phyloP scores from a whole-genome alignment of 1,139 yeast species.

The Taphrina communis region DNA sequence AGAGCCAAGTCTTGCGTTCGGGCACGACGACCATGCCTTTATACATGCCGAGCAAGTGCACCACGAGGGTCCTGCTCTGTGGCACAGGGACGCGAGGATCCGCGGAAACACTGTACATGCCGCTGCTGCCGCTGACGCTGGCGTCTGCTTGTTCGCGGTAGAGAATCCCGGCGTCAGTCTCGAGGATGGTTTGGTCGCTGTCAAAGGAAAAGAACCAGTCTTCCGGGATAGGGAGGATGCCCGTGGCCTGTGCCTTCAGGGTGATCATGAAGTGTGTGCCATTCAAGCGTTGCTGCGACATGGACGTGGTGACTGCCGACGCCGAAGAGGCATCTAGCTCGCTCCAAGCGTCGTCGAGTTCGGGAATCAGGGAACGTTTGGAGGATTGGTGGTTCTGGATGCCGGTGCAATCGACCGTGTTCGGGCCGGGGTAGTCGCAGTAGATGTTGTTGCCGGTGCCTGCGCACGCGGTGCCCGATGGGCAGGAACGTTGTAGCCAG shows the following conservation, averaged over 20 bases:
- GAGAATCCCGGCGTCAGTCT: conserved; percentile 24
- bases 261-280: conserved; percentile 43
- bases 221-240: conserved; percentile 45
- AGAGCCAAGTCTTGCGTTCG: conserved; percentile 17
- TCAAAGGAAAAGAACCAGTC: conserved; percentile 44
- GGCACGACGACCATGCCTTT: conserved; percentile 9
- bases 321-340: conserved; percentile 12
- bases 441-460: conserved; percentile 42
- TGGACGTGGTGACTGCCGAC: conserved; percentile 36
- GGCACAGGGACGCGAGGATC: conserved; percentile 19
- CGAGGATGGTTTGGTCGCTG: conserved; percentile 30
- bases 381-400: conserved; percentile 26
- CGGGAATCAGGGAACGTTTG: conserved; percentile 16
- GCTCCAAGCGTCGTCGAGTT: conserved; percentile 10
- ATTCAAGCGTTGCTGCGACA: conserved; percentile 42
- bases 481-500: conserved; percentile 64
- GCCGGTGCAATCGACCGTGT: conserved; percentile 37
- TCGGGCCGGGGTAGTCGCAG: conserved; percentile 45
- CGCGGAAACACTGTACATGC: conserved; percentile 30
- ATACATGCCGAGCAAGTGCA: conserved; percentile 24
- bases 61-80: conserved; percentile 15
- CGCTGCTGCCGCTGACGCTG: not conserved
- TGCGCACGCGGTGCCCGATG: conserved; percentile 64
- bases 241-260: conserved; percentile 44
- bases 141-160: conserved; percentile 19